These are phyloP conservation scores for Akanthomyces muscarius DNA, from an alignment of 2,329 filamentous ascomycete genomes.

Conservation along the genomic window DNA sequence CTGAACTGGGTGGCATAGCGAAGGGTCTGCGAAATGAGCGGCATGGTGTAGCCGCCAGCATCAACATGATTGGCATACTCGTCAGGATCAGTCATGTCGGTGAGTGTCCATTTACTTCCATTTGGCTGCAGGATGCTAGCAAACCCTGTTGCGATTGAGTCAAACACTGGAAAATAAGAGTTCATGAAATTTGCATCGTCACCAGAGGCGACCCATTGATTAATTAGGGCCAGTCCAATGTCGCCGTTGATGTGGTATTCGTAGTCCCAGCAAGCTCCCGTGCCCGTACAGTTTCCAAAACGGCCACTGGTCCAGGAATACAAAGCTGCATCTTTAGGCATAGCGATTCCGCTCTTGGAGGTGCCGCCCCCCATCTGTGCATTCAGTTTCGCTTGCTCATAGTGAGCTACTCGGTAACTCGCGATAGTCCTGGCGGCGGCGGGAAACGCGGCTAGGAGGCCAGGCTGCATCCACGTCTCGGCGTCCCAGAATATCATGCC, in stretches of 20 bases:
- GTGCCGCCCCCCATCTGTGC: conserved; percentile 47
- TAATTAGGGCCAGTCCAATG: conserved; percentile 47
- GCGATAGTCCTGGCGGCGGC: conserved; percentile 25
- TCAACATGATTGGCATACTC: conserved; percentile 66
- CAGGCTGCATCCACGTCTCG: conserved; percentile 28
- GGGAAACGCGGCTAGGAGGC: conserved; percentile 25
- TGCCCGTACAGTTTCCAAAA: conserved; percentile 60
- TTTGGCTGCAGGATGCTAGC: conserved; percentile 58
- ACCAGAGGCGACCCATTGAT: conserved; percentile 25
- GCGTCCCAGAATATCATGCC: conserved; percentile 31
- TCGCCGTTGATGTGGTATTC: conserved; percentile 69
- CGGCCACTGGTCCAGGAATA: conserved; percentile 66
- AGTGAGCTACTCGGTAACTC: conserved; percentile 26
- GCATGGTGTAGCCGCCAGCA: conserved; percentile 66
- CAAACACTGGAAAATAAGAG: conserved; percentile 57
- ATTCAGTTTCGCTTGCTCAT: conserved; percentile 54
- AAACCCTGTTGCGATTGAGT: conserved; percentile 60
- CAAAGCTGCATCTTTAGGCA: conserved; percentile 43
- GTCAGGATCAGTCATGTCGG: conserved; percentile 69
- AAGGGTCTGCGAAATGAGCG: conserved; percentile 53
- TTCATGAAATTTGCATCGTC: conserved; percentile 21
- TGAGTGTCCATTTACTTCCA: conserved; percentile 46
- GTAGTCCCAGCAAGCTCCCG: conserved; percentile 63
- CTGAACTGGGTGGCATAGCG: conserved; percentile 55
- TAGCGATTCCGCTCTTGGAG: conserved; percentile 51